Conservation (phyloP, 805 yeast genomes). For the Maudiozyma saulgeensis region DNA sequence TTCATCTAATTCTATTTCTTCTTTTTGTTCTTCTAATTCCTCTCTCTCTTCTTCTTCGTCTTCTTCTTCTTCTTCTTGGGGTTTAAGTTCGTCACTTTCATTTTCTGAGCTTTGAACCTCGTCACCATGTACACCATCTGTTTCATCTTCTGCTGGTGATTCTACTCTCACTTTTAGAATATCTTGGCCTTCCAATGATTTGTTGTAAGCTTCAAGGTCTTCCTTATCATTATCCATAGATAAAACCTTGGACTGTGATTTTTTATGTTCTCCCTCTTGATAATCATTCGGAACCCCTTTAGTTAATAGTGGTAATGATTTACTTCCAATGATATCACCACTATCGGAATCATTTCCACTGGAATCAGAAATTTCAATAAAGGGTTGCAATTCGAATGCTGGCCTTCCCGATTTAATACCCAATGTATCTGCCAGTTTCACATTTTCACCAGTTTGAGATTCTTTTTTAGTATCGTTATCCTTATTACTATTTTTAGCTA, state of each 20-base stretch:
- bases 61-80: background rate
- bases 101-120: background rate
- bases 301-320: too few species aligned
- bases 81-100: background rate
- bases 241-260: too few species aligned
- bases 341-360: background rate
- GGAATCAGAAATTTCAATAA: background rate
- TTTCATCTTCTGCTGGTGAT: too few species aligned
- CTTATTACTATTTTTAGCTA: constrained; percentile 6
- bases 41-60: background rate
- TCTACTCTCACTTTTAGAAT: too few species aligned
- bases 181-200: too few species aligned
- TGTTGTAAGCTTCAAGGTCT: too few species aligned
- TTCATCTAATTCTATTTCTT: background rate
- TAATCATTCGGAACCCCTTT: too few species aligned
- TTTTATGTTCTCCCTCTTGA: too few species aligned
- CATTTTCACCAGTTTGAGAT: background rate
- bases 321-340: background rate
- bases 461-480: background rate
- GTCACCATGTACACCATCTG: background rate
- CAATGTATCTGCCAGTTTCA: background rate
- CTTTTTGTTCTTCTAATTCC: background rate
- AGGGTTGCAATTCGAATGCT: background rate
- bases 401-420: too few species aligned
- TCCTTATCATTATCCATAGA: too few species aligned